Evolutionary conservation across 805 yeast genomes (phyloP), one percentile per base, ranked within the genome.

Genomic region (Scheffersomyces amazonensis): DNA sequence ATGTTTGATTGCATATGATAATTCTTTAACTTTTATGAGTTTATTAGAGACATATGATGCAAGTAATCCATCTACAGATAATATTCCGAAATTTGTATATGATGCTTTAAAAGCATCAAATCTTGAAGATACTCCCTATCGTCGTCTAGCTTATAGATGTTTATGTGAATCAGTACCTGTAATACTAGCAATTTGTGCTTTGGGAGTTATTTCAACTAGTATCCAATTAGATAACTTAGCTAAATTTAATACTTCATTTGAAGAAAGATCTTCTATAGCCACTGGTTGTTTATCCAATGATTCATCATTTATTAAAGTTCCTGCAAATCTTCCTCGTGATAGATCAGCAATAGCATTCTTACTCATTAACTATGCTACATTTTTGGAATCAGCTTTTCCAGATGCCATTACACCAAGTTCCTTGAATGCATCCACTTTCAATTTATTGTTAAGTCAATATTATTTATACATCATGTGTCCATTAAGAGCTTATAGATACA

Each of bases 211-310:
- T 9, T 39, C 64, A 4, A 55, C 67, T 2, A 55, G 63, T 2
- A 48, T 63, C 5, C 63, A 59, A 36, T 44, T 63, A 16, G 62
- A 64, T 21, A 65, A 65, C 40, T 45, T 62, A 32, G 48, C 57
- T n/a, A 55, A 46, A 13, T 64, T 53, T 36, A 41, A 40, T 13
- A 48, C 38, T 16, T 60, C 67, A 3, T 19, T 49, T 1, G 62
- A 60, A 25, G 69, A 65, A 44, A 47, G 64, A 29, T 35, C 37
- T 3, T 48, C 50, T 17, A 17, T 52, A 2, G 37, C 32, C 1
- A 41, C 53, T 7, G 56, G 62, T 5, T 56, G 60, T 31, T 41
- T 60, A 15, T 27, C 43, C 8, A 21, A 24, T 11, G 46, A 35
- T 13, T 37, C 36, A 20, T 25, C 30, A 9, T 24, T 47, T 16